Evolutionary conservation across 1,284 basidiomycete species (phyloP), one percentile per base, ranked within the genome.

Genomic region (Phellopilus nigrolimitatus): DNA sequence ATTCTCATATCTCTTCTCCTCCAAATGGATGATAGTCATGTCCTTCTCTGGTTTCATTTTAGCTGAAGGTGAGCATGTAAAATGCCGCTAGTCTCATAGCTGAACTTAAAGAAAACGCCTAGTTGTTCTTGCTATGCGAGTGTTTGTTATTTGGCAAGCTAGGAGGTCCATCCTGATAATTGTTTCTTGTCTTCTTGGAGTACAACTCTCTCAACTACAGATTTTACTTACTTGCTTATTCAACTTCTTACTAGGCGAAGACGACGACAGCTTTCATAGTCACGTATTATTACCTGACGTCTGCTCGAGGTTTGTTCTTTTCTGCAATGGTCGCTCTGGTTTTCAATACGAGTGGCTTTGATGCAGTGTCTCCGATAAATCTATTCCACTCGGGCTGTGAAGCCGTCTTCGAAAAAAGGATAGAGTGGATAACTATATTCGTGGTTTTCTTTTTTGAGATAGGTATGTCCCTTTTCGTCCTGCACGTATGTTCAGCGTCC

Each of bases 401-500:
- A 39, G 19, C 13, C 12, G n/a, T 45, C 9, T 51, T 51, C 22
- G 9, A 27, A 27, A 38, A 28, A 19, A 33, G 49, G 24, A 22
- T 38, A 15, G 49, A 51, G 17, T 51, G 49, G 49, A 42, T 51
- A 12, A 38, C 42, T n/a, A 40, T 51, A n/a, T 34, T 51, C 12
- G n/a, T 51, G 19, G 33, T 51, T 13, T 51, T 36, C 27, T 17
- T 44, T 17, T 51, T 45, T 45, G 49, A 51, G n/a, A 51, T 51
- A 17, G 41, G 49, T 51, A 22, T 25, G 30, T 38, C 24, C 17
- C 15, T 15, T 19, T 27, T 3, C 19, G 7, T 33, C 31, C 10
- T 33, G 6, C 10, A n/a, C 31, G 24, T 30, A 22, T 13, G 12
- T 38, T 24, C 10, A 17, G 9, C 41, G 10, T 17, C n/a, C 12